Evolutionary conservation across 2,329 filamentous ascomycete species (phyloP), one percentile per base, ranked within the genome.

Genomic region (Xylariomycetidae sp.): DNA sequence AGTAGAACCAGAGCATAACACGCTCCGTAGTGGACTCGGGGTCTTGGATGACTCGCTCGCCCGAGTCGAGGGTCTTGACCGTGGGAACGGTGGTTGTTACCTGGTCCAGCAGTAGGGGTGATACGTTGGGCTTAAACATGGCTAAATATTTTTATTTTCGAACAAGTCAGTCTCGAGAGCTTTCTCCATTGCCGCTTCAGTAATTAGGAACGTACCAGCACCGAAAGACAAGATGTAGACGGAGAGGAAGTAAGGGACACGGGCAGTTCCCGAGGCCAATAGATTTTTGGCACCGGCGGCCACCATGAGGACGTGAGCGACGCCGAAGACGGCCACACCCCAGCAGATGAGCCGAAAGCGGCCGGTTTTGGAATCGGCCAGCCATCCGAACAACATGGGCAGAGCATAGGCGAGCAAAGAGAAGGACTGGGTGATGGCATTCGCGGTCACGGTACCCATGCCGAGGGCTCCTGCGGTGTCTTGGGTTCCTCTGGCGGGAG

Each of bases 41-140:
- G 42, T 85, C 80, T n/a, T 81, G 67, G 30, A 85, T 81, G 18
- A 84, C 77, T 14, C 75, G 70, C 52, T 83, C 76, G 13, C 81
- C 81, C 3, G 60, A 72, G 26, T 51, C 50, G 8, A 71, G 52
- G 3, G 66, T 72, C 23, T 69, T 60, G 27, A 81, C 68, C 30
- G 60, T 68, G 14, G 72, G 67, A 18, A 70, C 72, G 4, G 73
- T 74, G 15, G 70, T 67, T 3, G 63, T 69, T 49, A 81, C 72
- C 49, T 85, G 80, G 44, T 85, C 81, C 9, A 82, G 74, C 17
- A 85, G 70, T 13, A 83, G 61, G 1, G 80, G 79, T 0, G 79
- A 77, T 23, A 88, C 79, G 43, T 86, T 87, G 25, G 80, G 64
- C 64, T 88, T 88, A 69, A 88, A 86, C 59, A 68, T 66, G 41